These are phyloP conservation scores for Phytopythium kandeliae DNA, from an alignment of 352 stramenopile species.

Conservation along the genomic window DNA sequence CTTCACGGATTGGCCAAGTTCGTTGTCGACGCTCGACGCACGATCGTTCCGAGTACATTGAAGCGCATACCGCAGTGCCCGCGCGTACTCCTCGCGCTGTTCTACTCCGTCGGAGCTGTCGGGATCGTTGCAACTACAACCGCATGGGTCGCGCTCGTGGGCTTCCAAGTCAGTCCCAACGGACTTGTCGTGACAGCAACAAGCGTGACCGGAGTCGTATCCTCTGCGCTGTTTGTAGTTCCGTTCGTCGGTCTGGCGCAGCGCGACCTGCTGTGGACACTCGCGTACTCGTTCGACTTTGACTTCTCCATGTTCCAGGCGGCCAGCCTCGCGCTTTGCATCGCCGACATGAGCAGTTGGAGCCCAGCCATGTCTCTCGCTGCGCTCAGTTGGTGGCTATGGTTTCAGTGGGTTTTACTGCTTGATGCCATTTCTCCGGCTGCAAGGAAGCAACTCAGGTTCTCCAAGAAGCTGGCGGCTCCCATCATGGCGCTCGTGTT, in stretches of 20 bases:
- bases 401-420: conserved; percentile 2
- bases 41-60: neutral
- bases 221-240: neutral
- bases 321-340: neutral
- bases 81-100: neutral
- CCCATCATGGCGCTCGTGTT: neutral
- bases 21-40: neutral
- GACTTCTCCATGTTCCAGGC: conserved; percentile 4
- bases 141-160: neutral
- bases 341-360: neutral
- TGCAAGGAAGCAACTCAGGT: neutral
- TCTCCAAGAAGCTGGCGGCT: neutral
- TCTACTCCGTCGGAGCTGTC: neutral
- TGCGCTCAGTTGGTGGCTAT: conserved; percentile 2
- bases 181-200: neutral
- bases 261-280: conserved; percentile 1
- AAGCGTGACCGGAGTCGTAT: neutral
- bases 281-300: conserved; percentile 3
- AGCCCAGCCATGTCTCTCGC: neutral
- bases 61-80: neutral
- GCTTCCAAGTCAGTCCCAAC: neutral
- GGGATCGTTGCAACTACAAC: neutral
- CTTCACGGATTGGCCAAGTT: neutral
- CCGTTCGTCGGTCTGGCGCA: neutral
- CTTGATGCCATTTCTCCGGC: conserved; percentile 1